Conservation (phyloP, 352 stramenopile species). For the Phytopythium boreale region DNA sequence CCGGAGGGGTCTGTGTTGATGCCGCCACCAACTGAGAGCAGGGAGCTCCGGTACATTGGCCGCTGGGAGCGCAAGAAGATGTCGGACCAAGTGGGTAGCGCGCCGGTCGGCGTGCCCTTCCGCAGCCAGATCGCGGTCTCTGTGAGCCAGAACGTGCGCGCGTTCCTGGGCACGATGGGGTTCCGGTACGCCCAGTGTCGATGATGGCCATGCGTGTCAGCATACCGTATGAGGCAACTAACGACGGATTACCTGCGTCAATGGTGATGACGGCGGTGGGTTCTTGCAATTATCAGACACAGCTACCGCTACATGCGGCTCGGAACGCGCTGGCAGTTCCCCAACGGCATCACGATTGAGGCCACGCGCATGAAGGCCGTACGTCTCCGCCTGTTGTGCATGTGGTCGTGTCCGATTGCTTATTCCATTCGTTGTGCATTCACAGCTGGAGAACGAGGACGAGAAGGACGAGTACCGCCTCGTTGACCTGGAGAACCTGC, state of each 20-base stretch:
- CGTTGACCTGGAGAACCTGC: slow-evolving; percentile 79
- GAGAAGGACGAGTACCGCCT: slow-evolving; percentile 83
- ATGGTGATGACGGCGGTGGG: neutral
- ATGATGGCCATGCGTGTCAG: neutral
- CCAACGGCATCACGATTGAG: slow-evolving; percentile 82
- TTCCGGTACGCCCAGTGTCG: slow-evolving; percentile 48
- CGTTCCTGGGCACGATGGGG: slow-evolving; percentile 68
- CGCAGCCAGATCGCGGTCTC: slow-evolving; percentile 82
- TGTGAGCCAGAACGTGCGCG: slow-evolving; percentile 75
- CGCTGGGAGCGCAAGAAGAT: slow-evolving; percentile 87
- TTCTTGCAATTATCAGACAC: slow-evolving; percentile 33
- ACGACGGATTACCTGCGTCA: neutral
- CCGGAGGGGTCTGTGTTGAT: neutral
- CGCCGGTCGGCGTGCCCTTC: slow-evolving; percentile 68
- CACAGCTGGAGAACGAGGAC: slow-evolving; percentile 74
- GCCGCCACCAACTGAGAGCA: slow-evolving; percentile 9
- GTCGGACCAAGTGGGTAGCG: slow-evolving; percentile 65
- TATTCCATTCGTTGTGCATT: neutral
- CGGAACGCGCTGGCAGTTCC: slow-evolving; percentile 78
- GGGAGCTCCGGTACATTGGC: slow-evolving; percentile 81
- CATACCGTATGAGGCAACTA: neutral
- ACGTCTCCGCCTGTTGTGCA: slow-evolving; percentile 9
- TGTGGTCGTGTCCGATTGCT: neutral
- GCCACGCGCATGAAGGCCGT: slow-evolving; percentile 85
- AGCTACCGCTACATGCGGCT: slow-evolving; percentile 84